phyloP scores from a whole-genome alignment of 2,329 filamentous ascomycete species.

The Calonectria crousiana region DNA sequence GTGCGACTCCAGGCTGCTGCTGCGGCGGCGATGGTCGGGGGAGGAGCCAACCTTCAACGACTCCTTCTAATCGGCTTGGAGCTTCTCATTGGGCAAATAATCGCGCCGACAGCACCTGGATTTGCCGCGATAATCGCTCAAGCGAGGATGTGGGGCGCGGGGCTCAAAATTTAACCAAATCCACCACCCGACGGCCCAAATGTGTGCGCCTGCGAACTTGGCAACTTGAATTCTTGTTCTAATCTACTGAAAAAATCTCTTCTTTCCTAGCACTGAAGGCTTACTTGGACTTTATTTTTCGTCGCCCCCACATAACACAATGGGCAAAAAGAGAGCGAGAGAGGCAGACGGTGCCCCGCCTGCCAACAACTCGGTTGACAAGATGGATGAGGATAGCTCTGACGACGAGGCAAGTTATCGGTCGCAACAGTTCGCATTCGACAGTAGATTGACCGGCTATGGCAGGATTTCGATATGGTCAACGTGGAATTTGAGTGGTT shows the following conservation, averaged over 20 bases:
- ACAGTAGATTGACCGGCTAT: slow-evolving; percentile 22
- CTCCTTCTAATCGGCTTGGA: slow-evolving; percentile 8
- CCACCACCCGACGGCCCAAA: not conserved
- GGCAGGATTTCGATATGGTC: slow-evolving; percentile 91
- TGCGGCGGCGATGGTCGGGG: slow-evolving; percentile 22
- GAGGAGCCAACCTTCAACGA: slow-evolving; percentile 4
- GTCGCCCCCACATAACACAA: slow-evolving; percentile 39
- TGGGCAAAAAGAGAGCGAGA: slow-evolving; percentile 65
- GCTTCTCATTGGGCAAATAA: slow-evolving; percentile 37
- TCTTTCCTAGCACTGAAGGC: not conserved
- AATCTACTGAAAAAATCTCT: not conserved
- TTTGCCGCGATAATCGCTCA: slow-evolving; percentile 25
- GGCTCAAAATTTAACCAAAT: not conserved
- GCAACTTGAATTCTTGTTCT: slow-evolving; percentile 20
- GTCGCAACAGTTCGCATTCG: slow-evolving; percentile 22
- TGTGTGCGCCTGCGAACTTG: slow-evolving; percentile 16
- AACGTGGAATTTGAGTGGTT: slow-evolving; percentile 99
- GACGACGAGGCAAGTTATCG: slow-evolving; percentile 63
- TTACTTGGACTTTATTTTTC: not conserved
- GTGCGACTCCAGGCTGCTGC: slow-evolving; percentile 37
- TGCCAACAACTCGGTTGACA: slow-evolving; percentile 57
- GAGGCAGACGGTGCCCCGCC: slow-evolving; percentile 57
- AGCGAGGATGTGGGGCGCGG: not conserved
- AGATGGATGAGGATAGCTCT: slow-evolving; percentile 65
- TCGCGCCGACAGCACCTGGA: slow-evolving; percentile 39